Evolutionary conservation across 1,139 yeast genomes (phyloP), one percentile per base, ranked within the genome.

Genomic region (Candida tunisiensis): DNA sequence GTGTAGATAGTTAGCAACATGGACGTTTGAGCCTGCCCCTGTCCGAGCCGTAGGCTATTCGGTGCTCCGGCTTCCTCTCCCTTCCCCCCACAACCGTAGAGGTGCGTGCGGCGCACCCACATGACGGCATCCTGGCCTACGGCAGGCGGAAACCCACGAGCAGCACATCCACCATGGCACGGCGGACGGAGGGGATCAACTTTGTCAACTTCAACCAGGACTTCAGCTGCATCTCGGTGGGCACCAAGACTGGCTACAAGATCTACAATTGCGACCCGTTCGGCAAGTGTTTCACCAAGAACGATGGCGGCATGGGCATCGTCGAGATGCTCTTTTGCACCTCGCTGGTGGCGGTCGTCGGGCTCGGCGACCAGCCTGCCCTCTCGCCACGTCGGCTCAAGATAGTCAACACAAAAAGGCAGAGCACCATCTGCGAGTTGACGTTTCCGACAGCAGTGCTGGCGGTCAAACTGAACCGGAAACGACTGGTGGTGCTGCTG

Each of bases 261-360:
- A 77, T 88, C 28, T 85, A 72, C 60, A 79, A 78, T 47, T 82
- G 94, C 53, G 79, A 74, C 33, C 94, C 96, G 2, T 79, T 85
- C 47, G 93, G 92, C 9, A 70, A 70, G 40, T 80, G 91, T 44
- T 79, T 69, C 44, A 65, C 65, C 14, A 62, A 63, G 35, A 45
- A 45, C 22, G 56, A 51, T 21, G 58, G 57, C n/a, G 59, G 55
- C 15, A 49, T 53, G 25, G 55, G 58, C 3, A 64, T 80, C 11
- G 77, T 83, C 19, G 95, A 85, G 49, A 85, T 88, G 96, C 63
- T 88, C 23, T 88, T 82, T 44, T 69, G 82, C 31, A 82, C 98
- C 0, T 79, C 93, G 2, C 60, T 88, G 25, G 63, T 88, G 16
- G 95, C 93, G 1, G 62, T 82, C 8, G 93, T 85, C 3, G 93